phyloP scores from a whole-genome alignment of 1,284 basidiomycete genomes.

The Rhizoctonia solani region DNA sequence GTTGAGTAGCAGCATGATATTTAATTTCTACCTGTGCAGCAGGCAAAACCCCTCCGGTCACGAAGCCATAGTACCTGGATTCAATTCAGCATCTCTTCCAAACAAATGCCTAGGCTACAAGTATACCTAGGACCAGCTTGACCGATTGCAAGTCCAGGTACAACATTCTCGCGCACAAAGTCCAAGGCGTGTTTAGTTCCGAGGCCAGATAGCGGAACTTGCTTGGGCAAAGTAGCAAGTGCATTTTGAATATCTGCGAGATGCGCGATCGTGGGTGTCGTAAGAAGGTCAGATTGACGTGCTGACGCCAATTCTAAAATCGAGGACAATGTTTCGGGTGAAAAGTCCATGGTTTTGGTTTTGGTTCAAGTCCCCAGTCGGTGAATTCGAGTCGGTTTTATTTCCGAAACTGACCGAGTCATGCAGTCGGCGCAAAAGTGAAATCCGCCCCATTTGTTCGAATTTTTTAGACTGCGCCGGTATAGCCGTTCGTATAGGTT shows the following conservation, averaged over 20 bases:
- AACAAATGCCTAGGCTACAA: not conserved
- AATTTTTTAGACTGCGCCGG: no score
- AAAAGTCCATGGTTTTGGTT: constrained; percentile 1
- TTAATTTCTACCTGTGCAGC: constrained; percentile 50
- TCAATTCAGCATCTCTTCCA: not conserved
- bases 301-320: constrained; percentile 5
- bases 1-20: constrained; percentile 43
- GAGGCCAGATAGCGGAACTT: constrained; percentile 44
- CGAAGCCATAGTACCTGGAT: constrained; percentile 53
- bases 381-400: not conserved
- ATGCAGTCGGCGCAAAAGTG: not conserved
- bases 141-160: constrained; percentile 47
- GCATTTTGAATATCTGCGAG: constrained; percentile 20
- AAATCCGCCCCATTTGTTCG: not conserved
- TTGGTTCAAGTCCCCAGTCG: not conserved
- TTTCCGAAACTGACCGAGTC: not conserved
- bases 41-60: constrained; percentile 51
- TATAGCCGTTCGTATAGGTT: no score
- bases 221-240: constrained; percentile 21
- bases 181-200: constrained; percentile 43
- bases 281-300: not conserved
- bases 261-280: constrained; percentile 8
- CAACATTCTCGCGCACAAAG: constrained; percentile 43
- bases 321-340: constrained; percentile 7
- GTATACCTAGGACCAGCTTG: constrained; percentile 46